Base-by-base conservation (phyloP, 2,329 filamentous ascomycete genomes). In the Teratosphaeria nubilosa region DNA sequence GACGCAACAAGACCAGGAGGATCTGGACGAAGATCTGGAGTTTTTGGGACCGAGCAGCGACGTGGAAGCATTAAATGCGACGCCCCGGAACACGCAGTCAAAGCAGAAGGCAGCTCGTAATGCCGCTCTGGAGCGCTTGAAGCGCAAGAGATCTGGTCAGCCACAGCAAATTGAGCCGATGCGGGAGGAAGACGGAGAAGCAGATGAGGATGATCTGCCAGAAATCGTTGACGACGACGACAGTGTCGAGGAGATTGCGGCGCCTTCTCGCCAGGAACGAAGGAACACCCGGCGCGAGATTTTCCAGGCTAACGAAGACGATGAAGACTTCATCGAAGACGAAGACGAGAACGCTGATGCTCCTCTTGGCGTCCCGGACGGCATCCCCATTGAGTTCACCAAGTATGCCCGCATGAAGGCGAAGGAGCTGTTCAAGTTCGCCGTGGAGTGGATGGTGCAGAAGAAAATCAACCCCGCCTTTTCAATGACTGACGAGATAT, bases 361-460 rank as follows among this genome's bases (percentile, higher is more conserved):
- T 53, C 73, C 71, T 0, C 74, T 80, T 5, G 80, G 78, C 7
- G 70, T 87, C 0, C 84, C 83, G 1, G 82, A 82, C 0, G 83
- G 81, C 1, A 74, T 78, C 10, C 88, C 88, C 0, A 76, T 91
- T 0, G 76, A 87, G 64, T 90, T 90, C 69, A 88, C 85, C 0
- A 74, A 79, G 3, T 80, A 86, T 58, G 80, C 83, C 0, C 83
- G 85, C 61, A 85, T 85, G 64, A 86, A 86, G 55, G 75, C 86
- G 0, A 85, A 84, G 62, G 84, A 89, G 45, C 82, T 91, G 54
- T 92, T 92, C 74, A 82, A 81, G 53, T 84, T 86, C 65, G 86
- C 83, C 0, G 78, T 92, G 1, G 87, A 90, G 68, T 92, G 88
- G 88, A 86, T 91, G 73, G 85, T 92, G 2, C 87, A 90, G 66